Conservation (phyloP, 331 rosid species). For the Prunus yedoensis region DNA sequence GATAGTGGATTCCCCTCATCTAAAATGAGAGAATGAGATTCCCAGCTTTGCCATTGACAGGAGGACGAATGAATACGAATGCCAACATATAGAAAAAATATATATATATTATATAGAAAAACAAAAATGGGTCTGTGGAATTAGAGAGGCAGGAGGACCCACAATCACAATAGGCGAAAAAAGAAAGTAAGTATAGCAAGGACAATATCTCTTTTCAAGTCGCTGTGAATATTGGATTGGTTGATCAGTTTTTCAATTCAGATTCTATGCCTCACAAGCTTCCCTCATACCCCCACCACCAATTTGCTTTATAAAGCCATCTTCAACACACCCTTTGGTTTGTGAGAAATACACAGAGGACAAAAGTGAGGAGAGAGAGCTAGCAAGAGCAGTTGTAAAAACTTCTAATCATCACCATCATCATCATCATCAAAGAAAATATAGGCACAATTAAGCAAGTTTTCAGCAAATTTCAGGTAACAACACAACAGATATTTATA, state of each 20-base stretch:
- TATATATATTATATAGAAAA: background rate
- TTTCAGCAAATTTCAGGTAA: conserved; percentile 1
- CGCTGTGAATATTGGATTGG: conserved; percentile 47
- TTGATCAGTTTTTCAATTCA: conserved; percentile 40
- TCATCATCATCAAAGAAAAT: background rate
- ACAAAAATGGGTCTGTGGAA: conserved; percentile 22
- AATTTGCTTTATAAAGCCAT: conserved; percentile 43
- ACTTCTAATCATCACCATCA: background rate
- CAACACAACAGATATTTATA: no score
- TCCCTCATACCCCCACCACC: conserved; percentile 10
- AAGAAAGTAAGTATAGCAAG: conserved; percentile 25
- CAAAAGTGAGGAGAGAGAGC: no score
- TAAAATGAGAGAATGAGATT: conserved; percentile 73
- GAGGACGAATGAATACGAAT: conserved; percentile 44
- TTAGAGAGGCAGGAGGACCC: conserved; percentile 37
- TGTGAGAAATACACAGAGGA: conserved; percentile 26
- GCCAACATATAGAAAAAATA: conserved; percentile 1
- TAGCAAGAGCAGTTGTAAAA: background rate
- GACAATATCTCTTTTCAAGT: conserved; percentile 66
- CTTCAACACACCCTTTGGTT: conserved; percentile 35
- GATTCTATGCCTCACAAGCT: conserved; percentile 42
- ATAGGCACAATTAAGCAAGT: no score
- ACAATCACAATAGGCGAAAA: conserved; percentile 5
- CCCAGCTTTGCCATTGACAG: conserved; percentile 52
- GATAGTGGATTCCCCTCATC: conserved; percentile 54